Evolutionary conservation across 1,139 yeast species (phyloP).

Genomic region (Casaregolazyma lundiana): DNA sequence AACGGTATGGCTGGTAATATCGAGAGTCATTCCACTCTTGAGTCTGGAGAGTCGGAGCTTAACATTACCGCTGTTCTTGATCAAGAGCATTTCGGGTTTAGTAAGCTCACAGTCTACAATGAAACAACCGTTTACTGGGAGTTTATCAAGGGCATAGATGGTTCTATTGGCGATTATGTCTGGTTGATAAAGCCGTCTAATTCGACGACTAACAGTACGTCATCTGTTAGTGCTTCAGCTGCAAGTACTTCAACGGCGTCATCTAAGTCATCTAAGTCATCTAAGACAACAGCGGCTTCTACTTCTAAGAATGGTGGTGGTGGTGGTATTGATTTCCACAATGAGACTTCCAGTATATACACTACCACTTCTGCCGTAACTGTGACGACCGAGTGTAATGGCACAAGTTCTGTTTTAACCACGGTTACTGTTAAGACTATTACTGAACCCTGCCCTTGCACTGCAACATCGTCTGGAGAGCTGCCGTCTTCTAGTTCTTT

Average conservation of each 20-base stretch:
- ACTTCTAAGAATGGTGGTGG: neutral
- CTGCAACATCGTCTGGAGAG: constrained; percentile 19
- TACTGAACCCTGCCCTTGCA: constrained; percentile 15
- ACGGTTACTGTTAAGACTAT: constrained; percentile 10
- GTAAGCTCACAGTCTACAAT: constrained; percentile 18
- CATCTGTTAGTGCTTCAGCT: neutral
- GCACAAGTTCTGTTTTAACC: neutral
- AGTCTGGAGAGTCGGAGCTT: neutral
- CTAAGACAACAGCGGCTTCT: neutral
- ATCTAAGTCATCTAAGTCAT: too few species aligned
- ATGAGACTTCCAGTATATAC: neutral
- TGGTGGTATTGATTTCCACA: neutral
- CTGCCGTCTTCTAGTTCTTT: constrained; percentile 19
- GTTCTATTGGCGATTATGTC: constrained; percentile 12
- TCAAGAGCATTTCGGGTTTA: constrained; percentile 13
- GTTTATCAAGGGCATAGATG: constrained; percentile 21
- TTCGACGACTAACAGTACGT: neutral
- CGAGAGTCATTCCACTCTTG: constrained; percentile 12
- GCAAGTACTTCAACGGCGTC: neutral
- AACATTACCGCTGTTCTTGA: constrained; percentile 10
- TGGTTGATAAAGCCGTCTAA: constrained; percentile 12
- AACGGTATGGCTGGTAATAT: constrained; percentile 16
- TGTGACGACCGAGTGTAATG: neutral
- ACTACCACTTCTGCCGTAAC: neutral
- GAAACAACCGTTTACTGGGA: constrained; percentile 20